Percentiles rank a stretch among this genome's conserved stretches.
phyloP scores from a whole-genome alignment of 1,284 basidiomycete species.

The Cryptococcus depauperatus region DNA sequence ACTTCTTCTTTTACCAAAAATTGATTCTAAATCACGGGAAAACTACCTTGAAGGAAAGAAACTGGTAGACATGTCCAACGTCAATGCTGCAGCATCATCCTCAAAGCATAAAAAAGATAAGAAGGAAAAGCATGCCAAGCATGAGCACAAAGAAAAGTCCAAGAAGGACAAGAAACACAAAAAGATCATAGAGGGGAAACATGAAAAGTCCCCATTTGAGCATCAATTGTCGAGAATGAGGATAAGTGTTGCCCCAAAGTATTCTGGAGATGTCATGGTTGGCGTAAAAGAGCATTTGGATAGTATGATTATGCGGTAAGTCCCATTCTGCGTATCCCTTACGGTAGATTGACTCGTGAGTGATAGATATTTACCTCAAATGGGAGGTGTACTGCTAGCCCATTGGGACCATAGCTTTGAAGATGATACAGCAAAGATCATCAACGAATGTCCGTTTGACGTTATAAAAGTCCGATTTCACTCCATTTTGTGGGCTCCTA shows the following conservation, averaged over 20 bases:
- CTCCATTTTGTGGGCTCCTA: constrained; percentile 82
- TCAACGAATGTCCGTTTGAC: constrained; percentile 79
- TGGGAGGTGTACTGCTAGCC: constrained; percentile 79
- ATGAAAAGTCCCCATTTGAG: constrained; percentile 50
- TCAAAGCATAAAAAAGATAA: constrained; percentile 16
- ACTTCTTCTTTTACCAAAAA: too few species aligned
- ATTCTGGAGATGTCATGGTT: constrained; percentile 57
- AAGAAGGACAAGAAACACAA: constrained; percentile 7
- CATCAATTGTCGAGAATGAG: constrained; percentile 58
- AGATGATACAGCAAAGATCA: constrained; percentile 60
- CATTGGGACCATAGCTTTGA: constrained; percentile 71
- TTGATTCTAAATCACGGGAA: too few species aligned
- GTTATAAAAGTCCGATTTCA: constrained; percentile 70
- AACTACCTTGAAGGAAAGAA: too few species aligned
- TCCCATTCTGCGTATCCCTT: constrained; percentile 7
- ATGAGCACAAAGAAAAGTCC: constrained; percentile 4
- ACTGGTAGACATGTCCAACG: constrained; percentile 7
- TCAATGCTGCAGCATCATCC: constrained; percentile 13
- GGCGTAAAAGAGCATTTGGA: constrained; percentile 84
- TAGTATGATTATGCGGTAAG: constrained; percentile 86
- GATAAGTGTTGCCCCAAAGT: constrained; percentile 75
- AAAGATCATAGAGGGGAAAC: constrained; percentile 2
- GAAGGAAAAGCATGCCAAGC: constrained; percentile 8
- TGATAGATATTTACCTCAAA: constrained; percentile 76
- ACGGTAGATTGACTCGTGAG: background rate